Base-by-base conservation (phyloP, 78 protist species). In the Protostelium mycophagum region DNA sequence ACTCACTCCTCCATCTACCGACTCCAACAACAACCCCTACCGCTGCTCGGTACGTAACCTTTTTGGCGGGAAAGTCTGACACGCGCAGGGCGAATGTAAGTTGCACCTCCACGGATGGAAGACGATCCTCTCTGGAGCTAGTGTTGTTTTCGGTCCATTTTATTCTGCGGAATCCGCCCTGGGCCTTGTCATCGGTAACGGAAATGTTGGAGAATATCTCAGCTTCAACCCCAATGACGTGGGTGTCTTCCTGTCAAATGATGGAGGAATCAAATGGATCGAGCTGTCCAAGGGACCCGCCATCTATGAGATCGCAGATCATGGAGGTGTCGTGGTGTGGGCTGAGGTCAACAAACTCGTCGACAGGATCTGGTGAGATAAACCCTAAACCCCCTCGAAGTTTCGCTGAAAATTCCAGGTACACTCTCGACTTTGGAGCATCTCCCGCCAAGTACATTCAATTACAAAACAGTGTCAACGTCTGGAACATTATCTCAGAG, bases 281-380 rank as follows among this genome's bases (percentile, higher is more conserved):
- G 35, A 1, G 1, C 38, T 34, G 9, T 5, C 16, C 86, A 34
- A 29, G 38, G 86, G 86, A 29, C 38, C 86, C 10, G 16, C 35
- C 10, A 84, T 84, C 86, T 84, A 84, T 10, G 86, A 84, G 86
- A 84, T 84, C 1, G 86, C 36, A 29, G 86, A 84, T 28, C 86
- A 84, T 10, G 86, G 86, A 23, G 86, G 86, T 28, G 28, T 84
- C 86, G 10, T 84, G 28, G 86, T 84, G 86, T 29, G 38, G 38
- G 86, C 35, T 29, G 34, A 1, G 36, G 28, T 84, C 38, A 84
- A 29, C 9, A 1, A 84, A 34, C 86, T 5, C 36, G 28, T 28
- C 34, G 28, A 84, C 1, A 84, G 5, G 35, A 29, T 84, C 1
- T 84, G 5, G 35, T 84, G 86, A 34, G 38, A 84, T 28, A 10